Conservation (phyloP, 116 monocot species). For the Papilionanthe hybrid region DNA sequence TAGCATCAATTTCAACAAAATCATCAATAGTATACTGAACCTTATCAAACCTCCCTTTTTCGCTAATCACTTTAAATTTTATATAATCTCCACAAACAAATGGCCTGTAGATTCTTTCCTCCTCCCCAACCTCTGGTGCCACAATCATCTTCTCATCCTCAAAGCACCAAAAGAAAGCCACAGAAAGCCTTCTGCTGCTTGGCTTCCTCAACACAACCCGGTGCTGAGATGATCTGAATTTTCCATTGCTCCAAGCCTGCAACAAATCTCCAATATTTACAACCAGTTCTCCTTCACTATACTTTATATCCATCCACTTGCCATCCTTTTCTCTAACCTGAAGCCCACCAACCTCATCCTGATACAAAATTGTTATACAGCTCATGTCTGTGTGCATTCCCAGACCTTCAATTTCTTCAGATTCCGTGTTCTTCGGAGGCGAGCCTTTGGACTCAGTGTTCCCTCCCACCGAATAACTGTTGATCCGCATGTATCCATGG, state of each 20-base stretch:
- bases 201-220: conserved; percentile 23
- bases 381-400: conserved; percentile 68
- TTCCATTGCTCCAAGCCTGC: conserved; percentile 56
- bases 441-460: too few species aligned
- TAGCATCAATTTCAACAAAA: conserved; percentile 19
- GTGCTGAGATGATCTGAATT: conserved; percentile 33
- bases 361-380: conserved; percentile 44
- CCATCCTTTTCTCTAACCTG: conserved; percentile 35
- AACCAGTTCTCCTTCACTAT: conserved; percentile 22
- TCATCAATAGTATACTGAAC: conserved; percentile 38
- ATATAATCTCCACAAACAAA: conserved; percentile 45
- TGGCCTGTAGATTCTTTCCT: conserved; percentile 24
- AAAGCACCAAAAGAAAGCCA: conserved; percentile 58
- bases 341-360: conserved; percentile 44
- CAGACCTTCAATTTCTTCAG: conserved; percentile 33
- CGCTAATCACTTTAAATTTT: conserved; percentile 37
- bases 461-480: conserved; percentile 15
- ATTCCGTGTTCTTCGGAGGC: not conserved
- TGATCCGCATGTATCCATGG: conserved; percentile 47
- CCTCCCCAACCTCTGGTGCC: conserved; percentile 34
- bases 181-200: conserved; percentile 15
- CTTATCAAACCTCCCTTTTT: conserved; percentile 43
- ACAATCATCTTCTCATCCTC: conserved; percentile 44
- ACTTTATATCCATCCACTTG: conserved; percentile 28
- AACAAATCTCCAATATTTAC: conserved; percentile 49